These are phyloP conservation scores for Sparassis latifolia DNA, from an alignment of 1,284 basidiomycete species.

Conservation along the genomic window DNA sequence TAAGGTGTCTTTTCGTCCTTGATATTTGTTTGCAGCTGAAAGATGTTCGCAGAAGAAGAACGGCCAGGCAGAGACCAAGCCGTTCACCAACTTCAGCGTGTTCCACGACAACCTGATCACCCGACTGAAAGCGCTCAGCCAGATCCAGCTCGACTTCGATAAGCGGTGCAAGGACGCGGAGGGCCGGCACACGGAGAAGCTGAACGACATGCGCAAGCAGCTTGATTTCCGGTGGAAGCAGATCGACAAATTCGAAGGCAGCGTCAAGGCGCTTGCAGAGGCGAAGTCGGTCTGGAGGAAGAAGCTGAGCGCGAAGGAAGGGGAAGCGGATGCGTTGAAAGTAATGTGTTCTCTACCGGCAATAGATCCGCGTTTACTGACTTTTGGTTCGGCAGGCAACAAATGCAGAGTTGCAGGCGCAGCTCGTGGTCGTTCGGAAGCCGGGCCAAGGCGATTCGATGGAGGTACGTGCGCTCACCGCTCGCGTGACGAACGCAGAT, in stretches of 20 bases:
- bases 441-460: conserved; percentile 61
- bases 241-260: conserved; percentile 88
- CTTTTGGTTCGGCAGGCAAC: conserved; percentile 43
- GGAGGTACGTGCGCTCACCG: conserved; percentile 65
- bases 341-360: conserved; percentile 32
- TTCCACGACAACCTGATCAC: conserved; percentile 95
- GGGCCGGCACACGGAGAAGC: conserved; percentile 60
- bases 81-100: conserved; percentile 87
- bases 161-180: conserved; percentile 82
- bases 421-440: conserved; percentile 63
- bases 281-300: conserved; percentile 84
- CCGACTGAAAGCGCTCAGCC: conserved; percentile 76
- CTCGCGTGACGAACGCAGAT: conserved; percentile 77
- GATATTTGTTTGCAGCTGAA: conserved; percentile 1
- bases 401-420: conserved; percentile 71
- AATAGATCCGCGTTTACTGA: neutral
- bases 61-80: conserved; percentile 75
- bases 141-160: conserved; percentile 84
- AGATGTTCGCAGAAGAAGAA: conserved; percentile 51
- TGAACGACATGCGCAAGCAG: conserved; percentile 79
- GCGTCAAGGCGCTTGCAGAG: conserved; percentile 81
- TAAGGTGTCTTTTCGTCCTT: conserved; percentile 33
- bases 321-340: conserved; percentile 83
- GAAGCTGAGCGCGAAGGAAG: conserved; percentile 78
- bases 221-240: conserved; percentile 88